Evolutionary conservation across 2,329 filamentous ascomycete species (phyloP).

Genomic region (Colletotrichum limetticola): DNA sequence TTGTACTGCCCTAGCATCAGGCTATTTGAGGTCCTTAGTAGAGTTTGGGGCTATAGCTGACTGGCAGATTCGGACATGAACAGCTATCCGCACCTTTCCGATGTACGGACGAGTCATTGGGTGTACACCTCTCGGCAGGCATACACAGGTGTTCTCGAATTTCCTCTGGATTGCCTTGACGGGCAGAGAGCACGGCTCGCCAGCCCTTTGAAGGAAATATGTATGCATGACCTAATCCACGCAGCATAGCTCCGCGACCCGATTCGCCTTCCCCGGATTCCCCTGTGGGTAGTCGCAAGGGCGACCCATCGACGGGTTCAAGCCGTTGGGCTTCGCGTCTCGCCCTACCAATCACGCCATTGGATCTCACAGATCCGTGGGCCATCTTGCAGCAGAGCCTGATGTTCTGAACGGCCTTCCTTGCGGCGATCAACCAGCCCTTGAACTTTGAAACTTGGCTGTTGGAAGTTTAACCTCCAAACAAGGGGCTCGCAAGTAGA

Average conservation of each 20-base stretch:
- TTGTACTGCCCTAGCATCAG: neutral
- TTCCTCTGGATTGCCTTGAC: neutral
- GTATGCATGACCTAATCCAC: constrained; percentile 18
- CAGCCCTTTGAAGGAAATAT: neutral
- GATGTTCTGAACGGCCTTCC: constrained; percentile 24
- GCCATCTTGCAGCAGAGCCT: constrained; percentile 14
- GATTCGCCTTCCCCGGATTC: constrained; percentile 11
- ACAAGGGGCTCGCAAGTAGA: constrained; percentile 15
- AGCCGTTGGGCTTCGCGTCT: neutral
- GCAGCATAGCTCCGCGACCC: neutral
- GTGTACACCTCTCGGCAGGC: neutral
- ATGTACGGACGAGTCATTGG: constrained; percentile 21
- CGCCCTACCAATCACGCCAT: neutral
- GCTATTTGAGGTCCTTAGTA: neutral
- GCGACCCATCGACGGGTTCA: constrained; percentile 6
- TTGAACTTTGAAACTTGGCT: constrained; percentile 29
- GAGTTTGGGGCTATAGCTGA: constrained; percentile 1
- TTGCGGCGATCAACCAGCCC: constrained; percentile 16
- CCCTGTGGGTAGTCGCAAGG: constrained; percentile 22
- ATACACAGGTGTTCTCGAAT: constrained; percentile 14
- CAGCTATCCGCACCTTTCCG: constrained; percentile 4
- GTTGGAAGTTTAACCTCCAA: constrained; percentile 27
- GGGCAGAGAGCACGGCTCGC: constrained; percentile 12
- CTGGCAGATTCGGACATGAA: neutral
- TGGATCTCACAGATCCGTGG: neutral